A percentile compares a stretch with the other conserved stretches of the same genome.
Conservation (phyloP, 2,329 filamentous ascomycete genomes). For the Emericellopsis cladophorae region DNA sequence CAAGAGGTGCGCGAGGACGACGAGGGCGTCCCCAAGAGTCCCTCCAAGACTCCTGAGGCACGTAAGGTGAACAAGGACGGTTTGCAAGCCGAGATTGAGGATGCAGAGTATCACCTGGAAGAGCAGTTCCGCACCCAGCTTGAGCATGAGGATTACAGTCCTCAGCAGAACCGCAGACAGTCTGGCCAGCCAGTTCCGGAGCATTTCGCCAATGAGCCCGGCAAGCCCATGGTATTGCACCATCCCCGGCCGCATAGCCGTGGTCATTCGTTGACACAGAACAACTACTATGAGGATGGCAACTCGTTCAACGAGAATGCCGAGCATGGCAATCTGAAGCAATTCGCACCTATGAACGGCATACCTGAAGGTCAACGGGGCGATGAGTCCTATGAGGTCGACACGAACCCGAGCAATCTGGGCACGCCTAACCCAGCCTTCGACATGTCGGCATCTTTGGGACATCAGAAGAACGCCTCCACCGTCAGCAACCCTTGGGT, state of each 20-base stretch:
- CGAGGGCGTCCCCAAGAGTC: slow-evolving; percentile 44
- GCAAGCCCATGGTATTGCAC: slow-evolving; percentile 47
- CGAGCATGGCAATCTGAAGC: slow-evolving; percentile 22
- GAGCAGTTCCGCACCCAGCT: slow-evolving; percentile 68
- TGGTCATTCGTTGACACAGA: slow-evolving; percentile 58
- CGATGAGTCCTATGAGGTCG: slow-evolving; percentile 52
- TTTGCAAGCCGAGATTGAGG: slow-evolving; percentile 73
- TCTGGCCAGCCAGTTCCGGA: slow-evolving; percentile 31
- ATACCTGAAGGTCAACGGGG: slow-evolving; percentile 23
- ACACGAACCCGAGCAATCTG: slow-evolving; percentile 62
- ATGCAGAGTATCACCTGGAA: slow-evolving; percentile 75
- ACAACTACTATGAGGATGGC: slow-evolving; percentile 44
- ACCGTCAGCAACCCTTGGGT: slow-evolving; percentile 52
- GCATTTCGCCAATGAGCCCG: slow-evolving; percentile 39
- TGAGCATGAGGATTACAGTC: slow-evolving; percentile 66
- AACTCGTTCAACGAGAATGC: slow-evolving; percentile 28
- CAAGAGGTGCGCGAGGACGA: slow-evolving; percentile 66
- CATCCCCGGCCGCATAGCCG: slow-evolving; percentile 64
- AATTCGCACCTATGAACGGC: slow-evolving; percentile 24
- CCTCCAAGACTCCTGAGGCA: slow-evolving; percentile 41
- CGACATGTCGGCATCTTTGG: slow-evolving; percentile 28
- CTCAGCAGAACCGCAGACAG: slow-evolving; percentile 26
- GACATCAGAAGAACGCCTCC: slow-evolving; percentile 43
- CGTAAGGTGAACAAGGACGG: slow-evolving; percentile 45
- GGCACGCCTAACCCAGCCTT: slow-evolving; percentile 48